Conservation (phyloP, 768 basidiomycete genomes). For the Leucocoprinus leucothites region DNA sequence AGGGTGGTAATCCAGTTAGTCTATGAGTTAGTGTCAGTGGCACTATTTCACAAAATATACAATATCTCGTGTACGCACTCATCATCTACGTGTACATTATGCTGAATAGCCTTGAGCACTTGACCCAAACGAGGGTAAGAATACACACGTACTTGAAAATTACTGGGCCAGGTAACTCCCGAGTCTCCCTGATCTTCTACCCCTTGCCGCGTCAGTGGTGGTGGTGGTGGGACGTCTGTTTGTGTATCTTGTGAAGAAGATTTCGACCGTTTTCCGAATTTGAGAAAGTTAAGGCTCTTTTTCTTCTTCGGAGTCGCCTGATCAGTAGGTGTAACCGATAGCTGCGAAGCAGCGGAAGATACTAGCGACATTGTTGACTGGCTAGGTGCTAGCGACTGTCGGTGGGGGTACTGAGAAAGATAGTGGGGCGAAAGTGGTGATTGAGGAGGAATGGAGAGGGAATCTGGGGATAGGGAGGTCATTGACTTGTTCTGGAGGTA, state of each 20-base stretch:
- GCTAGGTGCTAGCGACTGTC: constrained; percentile 30
- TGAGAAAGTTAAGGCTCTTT: constrained; percentile 39
- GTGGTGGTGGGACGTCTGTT: constrained; percentile 17
- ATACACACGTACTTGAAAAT: constrained; percentile 57
- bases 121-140: not conserved
- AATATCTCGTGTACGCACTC: constrained; percentile 39
- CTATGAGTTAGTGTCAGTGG: constrained; percentile 26
- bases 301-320: constrained; percentile 25
- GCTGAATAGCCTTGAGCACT: constrained; percentile 35
- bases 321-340: constrained; percentile 21
- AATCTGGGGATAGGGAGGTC: constrained; percentile 44
- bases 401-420: constrained; percentile 30
- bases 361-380: constrained; percentile 34
- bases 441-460: constrained; percentile 33
- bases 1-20: constrained; percentile 66
- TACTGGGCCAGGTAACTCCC: constrained; percentile 64
- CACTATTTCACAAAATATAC: constrained; percentile 1
- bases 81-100: constrained; percentile 79
- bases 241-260: constrained; percentile 15
- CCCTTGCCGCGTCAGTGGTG: constrained; percentile 26
- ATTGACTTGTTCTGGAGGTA: constrained; percentile 47
- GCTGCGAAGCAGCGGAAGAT: constrained; percentile 29
- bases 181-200: constrained; percentile 39
- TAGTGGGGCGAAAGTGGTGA: constrained; percentile 38
- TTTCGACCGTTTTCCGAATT: constrained; percentile 37